Base-by-base conservation (phyloP, 345 rosid species). In the Pistacia vera region DNA sequence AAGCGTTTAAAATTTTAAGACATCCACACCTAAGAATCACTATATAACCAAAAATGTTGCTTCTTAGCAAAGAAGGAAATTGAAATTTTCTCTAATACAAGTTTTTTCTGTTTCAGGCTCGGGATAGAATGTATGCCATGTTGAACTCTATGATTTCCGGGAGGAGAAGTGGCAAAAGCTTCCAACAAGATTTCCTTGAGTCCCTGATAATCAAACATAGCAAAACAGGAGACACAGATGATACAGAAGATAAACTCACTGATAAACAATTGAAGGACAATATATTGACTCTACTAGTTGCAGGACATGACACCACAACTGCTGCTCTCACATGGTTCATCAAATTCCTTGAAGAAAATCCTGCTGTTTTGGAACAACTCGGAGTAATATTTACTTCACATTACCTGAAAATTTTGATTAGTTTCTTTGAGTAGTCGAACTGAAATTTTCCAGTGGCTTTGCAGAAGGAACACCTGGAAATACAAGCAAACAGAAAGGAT, bases 231-330 rank as follows among this genome's bases (percentile, higher is more conserved):
- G 77, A 74, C 16, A 81, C 20, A 69, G 75, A 78, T 64, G 81
- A 73, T 2, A 65, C 66, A 51, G 89, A 77, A 71, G 72, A 74
- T 64, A 89, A 89, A 77, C 86, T 91, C 68, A 85, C 90, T 0
- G 92, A 89, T 68, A 56, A 73, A 55, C 92, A 89, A 65, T 59
- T 91, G 74, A 90, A 91, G 78, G 92, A 86, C 83, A 89, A 89
- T 54, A 69, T 91, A 46, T 70, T 89, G 13, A 89, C 95, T 70
- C 84, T 91, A 41, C 84, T 91, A 17, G 83, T 91, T 73, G 92
- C 92, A 41, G 95, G 95, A 5, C 95, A 89, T 73, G 90, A 91
- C 59, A 91, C 95, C 64, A 91, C 91, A 4, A 87, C 91, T 14
- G 89, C 95, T 60, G 92, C 86, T 68, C 82, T 91, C 56, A 89